Evolutionary conservation across 306 rosid species (phyloP).

Genomic region (Heteromeles arbutifolia): DNA sequence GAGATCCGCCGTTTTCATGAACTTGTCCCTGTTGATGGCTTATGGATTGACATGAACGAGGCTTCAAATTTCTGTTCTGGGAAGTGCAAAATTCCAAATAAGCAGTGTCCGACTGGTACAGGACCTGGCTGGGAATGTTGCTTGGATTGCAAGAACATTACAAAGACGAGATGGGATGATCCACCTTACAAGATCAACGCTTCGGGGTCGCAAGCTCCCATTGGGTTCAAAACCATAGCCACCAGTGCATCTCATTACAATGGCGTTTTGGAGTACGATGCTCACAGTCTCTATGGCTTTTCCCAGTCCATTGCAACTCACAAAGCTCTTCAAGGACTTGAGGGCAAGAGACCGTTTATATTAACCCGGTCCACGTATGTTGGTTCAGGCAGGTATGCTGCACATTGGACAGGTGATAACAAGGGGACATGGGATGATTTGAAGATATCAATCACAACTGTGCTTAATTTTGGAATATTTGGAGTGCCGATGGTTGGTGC

Average conservation of each 20-base stretch:
- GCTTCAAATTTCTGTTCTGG: constrained; percentile 86
- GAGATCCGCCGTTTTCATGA: constrained; percentile 88
- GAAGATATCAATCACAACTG: constrained; percentile 76
- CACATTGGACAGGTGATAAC: constrained; percentile 99
- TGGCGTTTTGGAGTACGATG: constrained; percentile 86
- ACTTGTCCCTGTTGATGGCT: constrained; percentile 89
- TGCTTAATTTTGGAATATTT: constrained; percentile 89
- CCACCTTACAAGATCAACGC: constrained; percentile 97
- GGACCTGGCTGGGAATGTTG: constrained; percentile 92
- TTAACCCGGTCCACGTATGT: constrained; percentile 83
- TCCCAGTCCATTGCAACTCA: constrained; percentile 80
- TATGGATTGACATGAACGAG: constrained; percentile 99
- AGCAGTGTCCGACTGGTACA: constrained; percentile 58
- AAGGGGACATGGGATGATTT: constrained; percentile 83
- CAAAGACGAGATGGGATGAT: constrained; percentile 83
- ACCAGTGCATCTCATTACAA: constrained; percentile 90
- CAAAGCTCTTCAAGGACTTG: constrained; percentile 70
- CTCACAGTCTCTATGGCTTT: constrained; percentile 93
- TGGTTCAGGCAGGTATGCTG: constrained; percentile 82
- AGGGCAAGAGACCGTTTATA: constrained; percentile 84
- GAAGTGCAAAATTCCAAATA: constrained; percentile 68
- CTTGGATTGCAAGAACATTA: constrained; percentile 88
- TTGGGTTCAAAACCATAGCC: constrained; percentile 89
- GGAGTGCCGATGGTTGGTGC: constrained; percentile 99
- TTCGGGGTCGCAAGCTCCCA: constrained; percentile 68